Evolutionary conservation across 1,284 basidiomycete species (phyloP), one percentile per base, ranked within the genome.

Genomic region (Cystobasidiaceae sp.): DNA sequence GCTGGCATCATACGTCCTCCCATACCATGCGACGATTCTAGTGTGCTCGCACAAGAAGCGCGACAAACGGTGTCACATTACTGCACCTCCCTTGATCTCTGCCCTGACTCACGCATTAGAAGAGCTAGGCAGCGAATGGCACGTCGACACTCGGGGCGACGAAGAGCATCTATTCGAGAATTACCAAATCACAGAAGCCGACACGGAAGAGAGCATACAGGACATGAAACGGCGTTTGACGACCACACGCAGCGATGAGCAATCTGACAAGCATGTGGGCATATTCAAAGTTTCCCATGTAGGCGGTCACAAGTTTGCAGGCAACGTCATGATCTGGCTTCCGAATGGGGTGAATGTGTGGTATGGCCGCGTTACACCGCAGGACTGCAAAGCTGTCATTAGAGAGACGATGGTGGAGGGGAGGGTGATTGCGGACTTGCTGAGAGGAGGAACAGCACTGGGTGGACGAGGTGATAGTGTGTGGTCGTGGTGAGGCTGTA

Each of bases 361-460:
- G 85, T 96, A 96, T 74, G 93, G 93, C n/a, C 86, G 93, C 33
- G 90, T 94, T 1, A 86, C 87, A 39, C 86, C 92, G 9, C 87
- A 91, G 73, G 88, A 93, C 73, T 86, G 92, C 49, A 87, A 89
- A 50, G 82, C 86, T 4, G 87, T 96, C 58, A 91, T 74, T 43
- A 82, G 85, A 72, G 86, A 90, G 71, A 97, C 93, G 7, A 85
- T 97, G 63, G 81, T 91, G 63, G 81, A 84, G 13, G 93, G 93
- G 3, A 83, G 86, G 73, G 81, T 97, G 46, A 82, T 96, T 15
- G 86, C 90, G 0, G 84, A 86, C 9, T 81, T 96, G 11, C 81
- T 96, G 49, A 83, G 93, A 5, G 90, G 88, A 11, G 93, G 90
- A 1, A 43, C 70, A 11, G 70, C 69, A 0, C 28, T 74, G 6